A percentile compares a stretch with the other conserved stretches of the same genome.
Evolutionary conservation across 768 basidiomycete genomes (phyloP).

Genomic region (Psilocybe azurescens): DNA sequence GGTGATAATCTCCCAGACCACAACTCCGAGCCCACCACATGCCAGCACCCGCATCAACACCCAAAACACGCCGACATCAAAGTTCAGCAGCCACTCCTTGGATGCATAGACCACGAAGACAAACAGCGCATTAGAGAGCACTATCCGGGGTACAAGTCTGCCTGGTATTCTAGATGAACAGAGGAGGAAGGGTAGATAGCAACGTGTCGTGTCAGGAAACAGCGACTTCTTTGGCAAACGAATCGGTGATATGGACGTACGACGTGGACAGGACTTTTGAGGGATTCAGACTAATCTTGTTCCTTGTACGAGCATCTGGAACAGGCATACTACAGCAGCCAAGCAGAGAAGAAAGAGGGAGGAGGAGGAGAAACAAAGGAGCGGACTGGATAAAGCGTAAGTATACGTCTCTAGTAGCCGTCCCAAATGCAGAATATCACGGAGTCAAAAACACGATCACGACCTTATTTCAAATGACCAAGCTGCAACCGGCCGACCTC

Average conservation of each 20-base stretch:
- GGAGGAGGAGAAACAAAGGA: constrained; percentile 3
- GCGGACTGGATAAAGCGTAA: neutral
- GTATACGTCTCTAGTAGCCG: neutral
- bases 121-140: constrained; percentile 67
- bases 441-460: neutral
- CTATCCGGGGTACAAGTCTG: constrained; percentile 56
- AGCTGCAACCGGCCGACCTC: neutral
- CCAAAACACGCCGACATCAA: constrained; percentile 79
- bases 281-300: constrained; percentile 66
- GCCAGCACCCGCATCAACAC: constrained; percentile 75
- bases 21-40: constrained; percentile 67
- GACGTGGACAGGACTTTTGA: constrained; percentile 58
- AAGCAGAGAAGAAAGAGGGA: constrained; percentile 14
- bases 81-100: constrained; percentile 70
- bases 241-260: constrained; percentile 38
- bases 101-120: constrained; percentile 65
- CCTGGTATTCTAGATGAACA: constrained; percentile 50
- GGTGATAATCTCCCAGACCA: constrained; percentile 63
- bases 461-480: neutral
- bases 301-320: constrained; percentile 71
- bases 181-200: constrained; percentile 5
- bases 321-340: constrained; percentile 51
- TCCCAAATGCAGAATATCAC: constrained; percentile 10
- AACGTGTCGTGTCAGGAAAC: constrained; percentile 27
- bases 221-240: constrained; percentile 11